These are phyloP conservation scores for Chloromonas sp. DNA, from an alignment of 163 green algal genomes.

Conservation along the genomic window DNA sequence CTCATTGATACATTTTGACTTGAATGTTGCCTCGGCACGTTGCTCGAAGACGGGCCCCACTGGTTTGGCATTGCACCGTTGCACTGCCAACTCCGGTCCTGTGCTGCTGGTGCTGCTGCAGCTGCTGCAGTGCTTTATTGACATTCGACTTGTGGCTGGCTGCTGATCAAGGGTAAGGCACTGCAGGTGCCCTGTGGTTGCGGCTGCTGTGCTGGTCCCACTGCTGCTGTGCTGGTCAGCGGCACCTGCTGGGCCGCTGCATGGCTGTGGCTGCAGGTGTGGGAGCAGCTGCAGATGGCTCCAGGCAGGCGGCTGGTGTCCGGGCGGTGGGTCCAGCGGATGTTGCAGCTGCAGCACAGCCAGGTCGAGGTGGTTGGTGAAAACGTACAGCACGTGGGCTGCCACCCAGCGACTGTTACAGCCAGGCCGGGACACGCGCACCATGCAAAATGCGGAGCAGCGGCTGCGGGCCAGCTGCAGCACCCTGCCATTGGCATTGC, in stretches of 20 bases:
- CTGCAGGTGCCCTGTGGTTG: no score
- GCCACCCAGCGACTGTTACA: constrained; percentile 18
- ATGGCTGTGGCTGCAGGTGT: not conserved
- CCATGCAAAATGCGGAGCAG: not conserved
- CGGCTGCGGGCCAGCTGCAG: no score
- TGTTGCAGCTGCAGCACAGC: constrained; percentile 53
- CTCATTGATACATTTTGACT: not conserved
- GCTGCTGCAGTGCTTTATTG: not conserved
- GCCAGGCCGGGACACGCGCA: not conserved
- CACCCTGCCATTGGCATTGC: not conserved
- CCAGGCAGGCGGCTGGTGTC: no score
- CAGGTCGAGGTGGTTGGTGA: constrained; percentile 50
- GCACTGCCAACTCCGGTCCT: not conserved
- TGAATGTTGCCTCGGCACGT: not conserved
- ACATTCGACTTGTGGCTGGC: no score
- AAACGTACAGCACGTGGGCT: constrained; percentile 45
- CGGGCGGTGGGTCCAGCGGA: no score
- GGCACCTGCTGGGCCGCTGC: not conserved
- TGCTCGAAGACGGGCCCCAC: not conserved
- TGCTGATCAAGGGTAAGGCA: no score
- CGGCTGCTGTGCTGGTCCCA: no score
- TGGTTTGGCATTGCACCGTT: not conserved
- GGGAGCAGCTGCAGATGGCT: not conserved
- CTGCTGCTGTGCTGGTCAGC: no score
- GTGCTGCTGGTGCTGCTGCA: not conserved